A percentile compares a stretch with the other conserved stretches of the same genome.
Conservation (phyloP, 441 rosid genomes). For the Flueggea neowawraea region DNA sequence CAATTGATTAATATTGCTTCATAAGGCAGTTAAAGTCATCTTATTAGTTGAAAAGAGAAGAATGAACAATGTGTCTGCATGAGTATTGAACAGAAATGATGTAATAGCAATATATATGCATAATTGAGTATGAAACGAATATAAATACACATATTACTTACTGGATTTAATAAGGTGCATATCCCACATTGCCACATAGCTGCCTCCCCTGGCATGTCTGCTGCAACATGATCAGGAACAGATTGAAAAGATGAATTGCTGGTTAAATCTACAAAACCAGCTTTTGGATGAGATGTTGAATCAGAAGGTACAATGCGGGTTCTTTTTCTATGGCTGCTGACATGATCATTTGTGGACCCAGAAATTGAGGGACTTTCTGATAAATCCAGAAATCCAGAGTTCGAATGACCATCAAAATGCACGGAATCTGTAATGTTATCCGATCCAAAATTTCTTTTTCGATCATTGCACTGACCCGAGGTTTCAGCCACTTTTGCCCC, state of each 20-base stretch:
- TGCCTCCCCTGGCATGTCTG: constrained; percentile 22
- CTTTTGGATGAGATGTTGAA: constrained; percentile 10
- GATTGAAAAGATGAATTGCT: constrained; percentile 20
- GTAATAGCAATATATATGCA: not conserved
- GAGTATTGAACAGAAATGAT: not conserved
- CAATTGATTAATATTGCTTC: no score
- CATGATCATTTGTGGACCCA: constrained; percentile 14
- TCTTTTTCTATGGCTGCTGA: constrained; percentile 28
- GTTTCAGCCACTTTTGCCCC: constrained; percentile 17
- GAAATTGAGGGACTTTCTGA: constrained; percentile 26
- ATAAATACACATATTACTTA: constrained; percentile 33
- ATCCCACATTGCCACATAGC: constrained; percentile 67
- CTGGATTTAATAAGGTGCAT: constrained; percentile 81
- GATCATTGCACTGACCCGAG: constrained; percentile 18
- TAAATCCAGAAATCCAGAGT: constrained; percentile 40
- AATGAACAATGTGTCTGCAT: no score
- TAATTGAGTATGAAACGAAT: not conserved
- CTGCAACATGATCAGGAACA: constrained; percentile 17
- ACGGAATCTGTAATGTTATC: constrained; percentile 13
- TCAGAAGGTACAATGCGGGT: constrained; percentile 6
- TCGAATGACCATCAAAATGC: constrained; percentile 25
- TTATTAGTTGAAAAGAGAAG: no score
- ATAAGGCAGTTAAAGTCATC: no score
- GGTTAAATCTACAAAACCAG: constrained; percentile 21
- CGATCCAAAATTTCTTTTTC: constrained; percentile 42